Conservation (phyloP, 2,329 filamentous ascomycete species). For the Thelonectria discophora region DNA sequence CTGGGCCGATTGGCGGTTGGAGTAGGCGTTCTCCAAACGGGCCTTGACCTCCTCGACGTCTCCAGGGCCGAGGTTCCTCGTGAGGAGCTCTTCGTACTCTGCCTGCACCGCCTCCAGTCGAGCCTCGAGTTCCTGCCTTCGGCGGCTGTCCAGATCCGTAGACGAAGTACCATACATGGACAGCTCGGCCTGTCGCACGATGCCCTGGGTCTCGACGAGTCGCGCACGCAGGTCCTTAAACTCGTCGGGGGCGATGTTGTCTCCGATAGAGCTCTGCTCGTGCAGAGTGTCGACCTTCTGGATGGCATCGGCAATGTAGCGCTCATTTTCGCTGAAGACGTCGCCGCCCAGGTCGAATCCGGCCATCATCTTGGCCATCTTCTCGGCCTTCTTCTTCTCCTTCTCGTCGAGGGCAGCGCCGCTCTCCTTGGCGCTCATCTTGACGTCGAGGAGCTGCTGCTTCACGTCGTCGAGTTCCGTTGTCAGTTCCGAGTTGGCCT, state of each 20-base stretch:
- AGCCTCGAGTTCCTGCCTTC: slow-evolving; percentile 79
- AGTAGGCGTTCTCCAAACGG: slow-evolving; percentile 78
- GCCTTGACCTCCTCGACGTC: slow-evolving; percentile 88
- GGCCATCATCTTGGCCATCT: slow-evolving; percentile 99
- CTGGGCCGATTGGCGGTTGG: slow-evolving; percentile 77
- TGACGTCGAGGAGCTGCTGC: slow-evolving; percentile 92
- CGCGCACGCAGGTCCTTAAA: slow-evolving; percentile 79
- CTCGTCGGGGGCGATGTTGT: slow-evolving; percentile 82
- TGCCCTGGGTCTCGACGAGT: slow-evolving; percentile 88
- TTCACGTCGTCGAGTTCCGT: slow-evolving; percentile 93
- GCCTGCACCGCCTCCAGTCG: slow-evolving; percentile 78
- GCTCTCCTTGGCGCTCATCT: slow-evolving; percentile 96
- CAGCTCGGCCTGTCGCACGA: slow-evolving; percentile 91
- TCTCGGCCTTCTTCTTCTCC: slow-evolving; percentile 97
- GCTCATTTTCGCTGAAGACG: slow-evolving; percentile 92
- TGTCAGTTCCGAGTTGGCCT: slow-evolving; percentile 93
- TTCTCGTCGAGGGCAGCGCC: slow-evolving; percentile 93
- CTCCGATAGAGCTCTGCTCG: slow-evolving; percentile 78
- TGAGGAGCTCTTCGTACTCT: slow-evolving; percentile 85
- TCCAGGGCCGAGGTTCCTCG: slow-evolving; percentile 78
- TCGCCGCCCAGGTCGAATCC: slow-evolving; percentile 94
- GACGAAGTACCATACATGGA: slow-evolving; percentile 77
- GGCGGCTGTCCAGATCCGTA: slow-evolving; percentile 71
- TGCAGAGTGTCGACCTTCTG: slow-evolving; percentile 82
- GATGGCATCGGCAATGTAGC: slow-evolving; percentile 83